A percentile compares a stretch with the other conserved stretches of the same genome.
phyloP scores from a whole-genome alignment of 2,329 filamentous ascomycete species.

The Stylonectria norvegica region DNA sequence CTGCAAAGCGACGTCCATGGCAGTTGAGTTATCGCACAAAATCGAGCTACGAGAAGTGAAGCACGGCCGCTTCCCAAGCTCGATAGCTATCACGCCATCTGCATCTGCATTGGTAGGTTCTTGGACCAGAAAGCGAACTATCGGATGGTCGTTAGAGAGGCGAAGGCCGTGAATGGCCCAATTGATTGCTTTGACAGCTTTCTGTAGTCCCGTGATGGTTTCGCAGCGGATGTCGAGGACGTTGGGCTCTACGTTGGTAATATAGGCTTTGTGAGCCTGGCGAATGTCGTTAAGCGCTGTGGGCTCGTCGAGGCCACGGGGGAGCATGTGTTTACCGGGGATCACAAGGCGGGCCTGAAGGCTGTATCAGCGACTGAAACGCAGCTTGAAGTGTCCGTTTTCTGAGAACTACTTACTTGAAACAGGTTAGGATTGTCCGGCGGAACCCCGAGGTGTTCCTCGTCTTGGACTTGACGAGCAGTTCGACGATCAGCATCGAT shows the following conservation, averaged over 20 bases:
- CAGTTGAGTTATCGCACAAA: slow-evolving; percentile 3
- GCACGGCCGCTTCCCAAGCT: slow-evolving; percentile 24
- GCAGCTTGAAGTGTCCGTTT: neutral
- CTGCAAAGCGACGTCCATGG: slow-evolving; percentile 16
- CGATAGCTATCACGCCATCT: slow-evolving; percentile 18
- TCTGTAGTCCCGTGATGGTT: slow-evolving; percentile 21
- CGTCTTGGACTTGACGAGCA: slow-evolving; percentile 12
- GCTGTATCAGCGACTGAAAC: slow-evolving; percentile 7
- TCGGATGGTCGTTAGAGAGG: slow-evolving; percentile 22
- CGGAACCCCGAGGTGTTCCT: slow-evolving; percentile 23
- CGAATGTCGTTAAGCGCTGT: slow-evolving; percentile 28
- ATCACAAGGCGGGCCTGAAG: slow-evolving; percentile 27
- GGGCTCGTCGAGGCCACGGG: slow-evolving; percentile 23
- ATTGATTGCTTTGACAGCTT: slow-evolving; percentile 30
- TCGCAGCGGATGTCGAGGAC: slow-evolving; percentile 27
- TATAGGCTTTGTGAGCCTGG: slow-evolving; percentile 30
- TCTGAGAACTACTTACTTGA: slow-evolving; percentile 28
- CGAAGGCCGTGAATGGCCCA: slow-evolving; percentile 33
- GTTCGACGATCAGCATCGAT: slow-evolving; percentile 16
- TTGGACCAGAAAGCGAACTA: slow-evolving; percentile 29
- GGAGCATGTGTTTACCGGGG: slow-evolving; percentile 27
- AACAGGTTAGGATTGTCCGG: slow-evolving; percentile 21
- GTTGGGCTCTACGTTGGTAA: slow-evolving; percentile 22
- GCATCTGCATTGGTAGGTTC: slow-evolving; percentile 11
- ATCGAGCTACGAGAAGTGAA: slow-evolving; percentile 6